Percentiles rank a stretch among this genome's conserved stretches.
phyloP scores from a whole-genome alignment of 1,284 basidiomycete species.

The Naganishia sp. region DNA sequence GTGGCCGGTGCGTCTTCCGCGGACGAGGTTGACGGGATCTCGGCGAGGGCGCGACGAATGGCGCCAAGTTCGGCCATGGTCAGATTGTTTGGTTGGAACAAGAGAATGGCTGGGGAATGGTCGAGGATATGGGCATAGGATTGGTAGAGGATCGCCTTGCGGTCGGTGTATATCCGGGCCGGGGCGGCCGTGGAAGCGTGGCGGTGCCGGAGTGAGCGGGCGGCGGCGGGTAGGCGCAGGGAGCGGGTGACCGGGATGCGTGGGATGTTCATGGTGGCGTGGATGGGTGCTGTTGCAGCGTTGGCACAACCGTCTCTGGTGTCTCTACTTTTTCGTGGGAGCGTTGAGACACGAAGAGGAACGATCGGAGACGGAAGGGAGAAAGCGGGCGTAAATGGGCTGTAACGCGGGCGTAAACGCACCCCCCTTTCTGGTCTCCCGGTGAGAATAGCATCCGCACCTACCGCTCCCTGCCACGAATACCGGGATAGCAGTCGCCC shows the following conservation, averaged over 20 bases:
- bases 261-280: slow-evolving; percentile 2
- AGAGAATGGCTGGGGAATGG: slow-evolving; percentile 48
- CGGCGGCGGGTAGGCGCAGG: neutral
- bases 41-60: slow-evolving; percentile 46
- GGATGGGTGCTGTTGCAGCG: neutral
- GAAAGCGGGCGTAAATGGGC: too few species aligned
- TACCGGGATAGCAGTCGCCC: too few species aligned
- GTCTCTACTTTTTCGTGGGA: neutral
- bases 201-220: neutral
- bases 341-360: too few species aligned
- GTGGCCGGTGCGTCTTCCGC: neutral
- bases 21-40: slow-evolving; percentile 8
- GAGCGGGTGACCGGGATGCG: neutral
- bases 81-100: slow-evolving; percentile 55
- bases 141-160: slow-evolving; percentile 53
- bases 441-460: too few species aligned
- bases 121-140: slow-evolving; percentile 52
- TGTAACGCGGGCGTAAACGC: too few species aligned
- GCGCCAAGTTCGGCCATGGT: slow-evolving; percentile 45
- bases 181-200: slow-evolving; percentile 4
- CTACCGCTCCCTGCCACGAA: too few species aligned
- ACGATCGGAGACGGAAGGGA: too few species aligned
- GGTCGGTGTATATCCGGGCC: slow-evolving; percentile 44
- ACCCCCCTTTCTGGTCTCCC: too few species aligned
- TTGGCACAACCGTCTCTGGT: neutral